These are phyloP conservation scores for Hippophae gyantsensis DNA, from an alignment of 306 rosid species.

Conservation along the genomic window DNA sequence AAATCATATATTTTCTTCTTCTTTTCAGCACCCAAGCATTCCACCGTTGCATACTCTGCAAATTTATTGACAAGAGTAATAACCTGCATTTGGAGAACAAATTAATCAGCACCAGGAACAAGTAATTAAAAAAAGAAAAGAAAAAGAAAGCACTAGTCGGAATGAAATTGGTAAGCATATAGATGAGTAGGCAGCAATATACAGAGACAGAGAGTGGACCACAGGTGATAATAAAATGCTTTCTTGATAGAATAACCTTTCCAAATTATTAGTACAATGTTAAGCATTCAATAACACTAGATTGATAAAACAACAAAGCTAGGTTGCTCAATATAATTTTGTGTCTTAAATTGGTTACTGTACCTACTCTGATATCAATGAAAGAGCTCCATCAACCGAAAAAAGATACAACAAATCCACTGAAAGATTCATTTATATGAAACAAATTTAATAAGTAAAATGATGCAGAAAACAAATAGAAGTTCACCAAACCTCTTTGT, in stretches of 20 bases:
- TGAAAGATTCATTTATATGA: not conserved
- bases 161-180: not conserved
- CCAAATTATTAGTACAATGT: too few species aligned
- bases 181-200: not conserved
- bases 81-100: conserved; percentile 47
- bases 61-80: conserved; percentile 45
- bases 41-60: conserved; percentile 49
- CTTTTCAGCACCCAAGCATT: conserved; percentile 46
- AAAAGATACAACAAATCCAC: not conserved
- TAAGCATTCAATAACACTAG: too few species aligned
- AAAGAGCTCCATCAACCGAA: not conserved
- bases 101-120: not conserved
- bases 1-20: conserved; percentile 58
- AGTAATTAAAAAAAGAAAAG: not conserved
- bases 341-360: too few species aligned
- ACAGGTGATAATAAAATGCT: too few species aligned
- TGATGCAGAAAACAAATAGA: not conserved
- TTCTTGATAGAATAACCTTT: too few species aligned
- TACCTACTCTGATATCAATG: not conserved
- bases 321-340: too few species aligned
- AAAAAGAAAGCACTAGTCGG: not conserved
- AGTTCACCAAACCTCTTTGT: conserved; percentile 54
- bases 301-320: too few species aligned
- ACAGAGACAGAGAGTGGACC: too few species aligned
- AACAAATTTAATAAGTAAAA: not conserved